A percentile compares a stretch with the other conserved stretches of the same genome.
Evolutionary conservation across 23 red algal species (phyloP).

Genomic region (Gracilaria gracilis): DNA sequence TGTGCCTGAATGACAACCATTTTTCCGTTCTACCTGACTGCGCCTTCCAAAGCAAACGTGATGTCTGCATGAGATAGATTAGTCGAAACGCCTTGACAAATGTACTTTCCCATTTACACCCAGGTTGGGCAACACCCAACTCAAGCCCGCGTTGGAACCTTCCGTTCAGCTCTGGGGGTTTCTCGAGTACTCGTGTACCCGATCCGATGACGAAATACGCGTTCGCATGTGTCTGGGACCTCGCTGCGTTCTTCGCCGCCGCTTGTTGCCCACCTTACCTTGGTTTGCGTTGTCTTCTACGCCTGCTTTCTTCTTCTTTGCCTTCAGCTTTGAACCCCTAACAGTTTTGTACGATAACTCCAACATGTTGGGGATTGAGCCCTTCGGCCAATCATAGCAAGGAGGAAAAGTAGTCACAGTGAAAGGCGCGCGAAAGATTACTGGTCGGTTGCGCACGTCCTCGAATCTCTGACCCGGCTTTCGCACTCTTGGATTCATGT

Average conservation of each 20-base stretch:
- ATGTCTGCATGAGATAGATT: no score
- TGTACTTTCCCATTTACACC: not conserved
- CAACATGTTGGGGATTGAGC: conserved; percentile 32
- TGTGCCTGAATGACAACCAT: not conserved
- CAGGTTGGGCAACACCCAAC: not conserved
- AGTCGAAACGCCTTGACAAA: not conserved
- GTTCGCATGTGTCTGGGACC: not conserved
- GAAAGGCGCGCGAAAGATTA: conserved; percentile 38
- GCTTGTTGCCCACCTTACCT: not conserved
- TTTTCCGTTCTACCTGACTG: not conserved
- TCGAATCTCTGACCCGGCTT: conserved; percentile 55
- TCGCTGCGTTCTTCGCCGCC: conserved; percentile 12
- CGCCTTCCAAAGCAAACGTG: not conserved
- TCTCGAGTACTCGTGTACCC: not conserved
- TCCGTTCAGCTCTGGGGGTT: not conserved
- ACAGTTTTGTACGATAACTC: conserved; percentile 56
- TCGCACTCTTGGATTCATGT: conserved; percentile 18
- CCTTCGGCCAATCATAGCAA: conserved; percentile 63
- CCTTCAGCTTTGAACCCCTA: conserved; percentile 1
- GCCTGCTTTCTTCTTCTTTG: not conserved
- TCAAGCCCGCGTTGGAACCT: not conserved
- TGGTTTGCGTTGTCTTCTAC: not conserved
- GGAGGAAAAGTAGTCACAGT: conserved; percentile 44
- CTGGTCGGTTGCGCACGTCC: conserved; percentile 20
- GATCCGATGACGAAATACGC: not conserved